Evolutionary conservation across 148 eudicot genomes (phyloP).

Genomic region (Persicaria maculosa): DNA sequence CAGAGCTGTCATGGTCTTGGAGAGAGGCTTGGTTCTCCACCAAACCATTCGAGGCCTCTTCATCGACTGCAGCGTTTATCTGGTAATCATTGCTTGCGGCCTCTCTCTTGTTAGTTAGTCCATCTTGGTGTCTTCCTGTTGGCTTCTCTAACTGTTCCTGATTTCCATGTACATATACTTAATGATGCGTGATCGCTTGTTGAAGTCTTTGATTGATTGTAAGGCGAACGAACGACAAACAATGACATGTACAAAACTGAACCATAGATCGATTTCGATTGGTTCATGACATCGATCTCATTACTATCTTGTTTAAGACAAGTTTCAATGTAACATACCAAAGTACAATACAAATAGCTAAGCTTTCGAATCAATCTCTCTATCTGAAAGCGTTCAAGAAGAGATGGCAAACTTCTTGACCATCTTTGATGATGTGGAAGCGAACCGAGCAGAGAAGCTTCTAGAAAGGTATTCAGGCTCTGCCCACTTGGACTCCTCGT

Average conservation of each 20-base stretch:
- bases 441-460: constrained; percentile 7
- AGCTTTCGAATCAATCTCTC: neutral
- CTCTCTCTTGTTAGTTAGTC: constrained; percentile 25
- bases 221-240: no score
- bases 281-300: no score
- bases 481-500: neutral
- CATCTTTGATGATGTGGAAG: neutral
- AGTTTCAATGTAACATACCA: no score
- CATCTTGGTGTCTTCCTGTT: no score
- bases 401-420: neutral
- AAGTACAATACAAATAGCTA: neutral
- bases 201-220: no score
- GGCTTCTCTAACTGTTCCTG: no score
- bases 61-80: constrained; percentile 58
- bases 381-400: neutral
- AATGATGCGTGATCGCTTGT: no score
- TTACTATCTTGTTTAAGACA: no score
- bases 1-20: constrained; percentile 44
- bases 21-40: constrained; percentile 48
- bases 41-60: constrained; percentile 50
- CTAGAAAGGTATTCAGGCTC: constrained; percentile 4
- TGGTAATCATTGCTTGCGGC: constrained; percentile 45
- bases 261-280: no score
- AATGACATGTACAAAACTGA: no score
- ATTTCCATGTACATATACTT: no score